Evolutionary conservation across 1,139 yeast genomes (phyloP), one percentile per base, ranked within the genome.

Genomic region (Oligophagozyma castellii): DNA sequence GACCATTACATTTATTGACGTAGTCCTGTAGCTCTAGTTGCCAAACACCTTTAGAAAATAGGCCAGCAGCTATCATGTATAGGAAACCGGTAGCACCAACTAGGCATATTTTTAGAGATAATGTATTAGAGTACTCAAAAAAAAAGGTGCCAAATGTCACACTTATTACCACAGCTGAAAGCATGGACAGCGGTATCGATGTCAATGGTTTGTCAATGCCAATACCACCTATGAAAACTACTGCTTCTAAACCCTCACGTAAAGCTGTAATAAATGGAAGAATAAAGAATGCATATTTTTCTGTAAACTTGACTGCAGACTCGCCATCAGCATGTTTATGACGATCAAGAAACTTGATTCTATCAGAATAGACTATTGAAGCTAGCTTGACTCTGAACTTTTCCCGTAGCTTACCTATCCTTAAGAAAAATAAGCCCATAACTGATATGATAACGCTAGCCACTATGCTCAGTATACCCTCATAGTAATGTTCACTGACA

Each of bases 311-410:
- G 24, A 64, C 45, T 15, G 46, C 36, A 12, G 38, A 31, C 16
- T 37, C 36, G 12, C 39, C 33, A 15, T 33, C 29, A 11, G 35
- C 38, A n/a, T n/a, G n/a, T n/a, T n/a, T n/a, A 10, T 18, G 20
- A 19, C 34, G 33, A 2, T n/a, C 12, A 12, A 38, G 22, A 27
- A 41, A 19, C 30, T 35, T 39, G 7, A 35, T 40, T 14, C 35
- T 37, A 22, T 43, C 49, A 5, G 67, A 65, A 30, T 71, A 55
- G 35, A 77, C 64, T 23, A 92, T 79, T 39, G 67, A 69, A 12
- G 95, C 93, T 46, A 86, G 67, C 59, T 86, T 86, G 40, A 81
- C 65, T 61, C 94, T 74, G 83, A 94, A 86, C 58, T 84, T 86
- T 45, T 74, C 89, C 55, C 80, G 75, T 73, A 86, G 68, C 60